Conservation (phyloP, 305 asterid genomes). For the Ilex paraguariensis region DNA sequence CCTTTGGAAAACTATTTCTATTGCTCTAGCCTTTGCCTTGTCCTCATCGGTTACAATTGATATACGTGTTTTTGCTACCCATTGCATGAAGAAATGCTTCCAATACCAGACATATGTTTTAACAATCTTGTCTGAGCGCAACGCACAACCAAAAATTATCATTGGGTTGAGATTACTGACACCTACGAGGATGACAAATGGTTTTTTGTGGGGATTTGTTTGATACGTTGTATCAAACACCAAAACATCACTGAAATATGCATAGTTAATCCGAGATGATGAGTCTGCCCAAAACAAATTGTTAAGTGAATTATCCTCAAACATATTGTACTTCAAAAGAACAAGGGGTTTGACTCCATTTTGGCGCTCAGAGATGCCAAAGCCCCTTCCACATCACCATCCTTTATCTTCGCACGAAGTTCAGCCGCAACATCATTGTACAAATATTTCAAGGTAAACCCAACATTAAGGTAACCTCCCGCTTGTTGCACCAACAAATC, state of each 20-base stretch:
- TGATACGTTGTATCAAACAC: background rate
- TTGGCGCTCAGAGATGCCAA: background rate
- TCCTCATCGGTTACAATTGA: background rate
- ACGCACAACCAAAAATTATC: too few relatives aligned
- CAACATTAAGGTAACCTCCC: too few relatives aligned
- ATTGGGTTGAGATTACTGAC: too few relatives aligned
- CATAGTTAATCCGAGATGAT: background rate
- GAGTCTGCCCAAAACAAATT: background rate
- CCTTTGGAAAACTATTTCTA: too few relatives aligned
- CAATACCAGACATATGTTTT: background rate
- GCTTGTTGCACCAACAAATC: too few relatives aligned
- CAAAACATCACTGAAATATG: too few relatives aligned
- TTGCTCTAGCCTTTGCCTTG: background rate
- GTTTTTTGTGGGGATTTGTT: background rate
- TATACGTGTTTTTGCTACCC: background rate
- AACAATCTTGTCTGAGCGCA: too few relatives aligned
- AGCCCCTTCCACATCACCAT: background rate
- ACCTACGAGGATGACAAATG: background rate
- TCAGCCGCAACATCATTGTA: too few relatives aligned
- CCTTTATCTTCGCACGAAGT: background rate
- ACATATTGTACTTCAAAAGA: background rate
- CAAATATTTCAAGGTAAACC: too few relatives aligned
- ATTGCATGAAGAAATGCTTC: background rate
- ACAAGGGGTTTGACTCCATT: background rate
- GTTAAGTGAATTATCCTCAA: background rate